These are phyloP conservation scores for Cytospora paraplurivora DNA, from an alignment of 2,329 filamentous ascomycete species.

Conservation along the genomic window DNA sequence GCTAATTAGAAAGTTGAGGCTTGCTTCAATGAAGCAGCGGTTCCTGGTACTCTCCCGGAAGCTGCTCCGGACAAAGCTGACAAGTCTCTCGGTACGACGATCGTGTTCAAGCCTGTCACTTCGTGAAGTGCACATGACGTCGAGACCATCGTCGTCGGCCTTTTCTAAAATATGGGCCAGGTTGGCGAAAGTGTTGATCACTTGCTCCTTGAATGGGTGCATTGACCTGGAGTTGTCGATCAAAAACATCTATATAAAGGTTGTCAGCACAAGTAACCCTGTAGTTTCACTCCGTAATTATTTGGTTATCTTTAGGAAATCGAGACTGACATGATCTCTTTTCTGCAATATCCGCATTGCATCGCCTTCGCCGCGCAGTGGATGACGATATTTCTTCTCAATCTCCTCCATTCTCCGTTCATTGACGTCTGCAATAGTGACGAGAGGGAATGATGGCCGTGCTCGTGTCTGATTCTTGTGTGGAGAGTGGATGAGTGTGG, in stretches of 20 bases:
- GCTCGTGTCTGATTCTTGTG: not conserved
- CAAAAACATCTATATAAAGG: not conserved
- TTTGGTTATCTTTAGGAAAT: not conserved
- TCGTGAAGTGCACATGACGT: conserved; percentile 1
- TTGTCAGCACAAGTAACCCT: not conserved
- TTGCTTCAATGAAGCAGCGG: not conserved
- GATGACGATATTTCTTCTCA: not conserved
- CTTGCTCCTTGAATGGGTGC: not conserved
- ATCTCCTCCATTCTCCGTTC: not conserved
- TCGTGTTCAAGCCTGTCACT: not conserved
- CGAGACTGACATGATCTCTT: conserved; percentile 11
- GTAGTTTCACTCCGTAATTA: accelerated
- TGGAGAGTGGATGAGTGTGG: not conserved
- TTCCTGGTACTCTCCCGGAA: not conserved
- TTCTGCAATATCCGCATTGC: not conserved
- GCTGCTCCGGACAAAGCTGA: not conserved
- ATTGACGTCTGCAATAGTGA: not conserved
- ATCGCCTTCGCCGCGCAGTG: not conserved
- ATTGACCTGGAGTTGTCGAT: conserved; percentile 1
- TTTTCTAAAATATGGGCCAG: conserved; percentile 6
- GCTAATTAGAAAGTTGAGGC: not conserved
- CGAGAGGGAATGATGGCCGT: not conserved
- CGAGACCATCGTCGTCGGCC: not conserved
- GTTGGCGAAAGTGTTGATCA: not conserved
- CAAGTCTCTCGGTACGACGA: not conserved